Evolutionary conservation across 139 green algal species (phyloP).

Genomic region (Nannochloris sp.): DNA sequence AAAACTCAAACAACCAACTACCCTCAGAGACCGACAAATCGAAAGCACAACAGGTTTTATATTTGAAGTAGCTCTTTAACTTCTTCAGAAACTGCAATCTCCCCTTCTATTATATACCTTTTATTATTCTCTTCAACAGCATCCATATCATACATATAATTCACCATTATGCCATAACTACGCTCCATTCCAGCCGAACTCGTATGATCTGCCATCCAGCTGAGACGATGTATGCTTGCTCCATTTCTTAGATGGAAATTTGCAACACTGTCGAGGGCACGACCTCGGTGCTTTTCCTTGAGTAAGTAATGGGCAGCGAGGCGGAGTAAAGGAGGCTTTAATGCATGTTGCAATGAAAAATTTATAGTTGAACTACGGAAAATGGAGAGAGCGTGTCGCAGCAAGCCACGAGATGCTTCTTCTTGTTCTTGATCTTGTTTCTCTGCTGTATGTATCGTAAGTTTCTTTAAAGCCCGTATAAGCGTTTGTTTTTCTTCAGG

Average conservation of each 20-base stretch:
- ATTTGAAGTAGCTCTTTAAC: no score
- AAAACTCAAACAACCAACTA: no score
- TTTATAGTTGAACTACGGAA: no score
- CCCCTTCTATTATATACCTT: slow-evolving; percentile 10
- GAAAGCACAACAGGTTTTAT: no score
- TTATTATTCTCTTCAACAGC: slow-evolving; percentile 10
- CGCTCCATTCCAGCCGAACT: slow-evolving; percentile 29
- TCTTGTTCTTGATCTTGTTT: no score
- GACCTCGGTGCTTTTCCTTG: slow-evolving; percentile 38
- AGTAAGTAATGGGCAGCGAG: slow-evolving; percentile 55
- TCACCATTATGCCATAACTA: slow-evolving; percentile 77
- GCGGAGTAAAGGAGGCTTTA: slow-evolving; percentile 38
- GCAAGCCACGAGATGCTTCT: no score
- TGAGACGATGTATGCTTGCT: slow-evolving; percentile 51
- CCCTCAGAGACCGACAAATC: no score
- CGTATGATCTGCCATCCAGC: slow-evolving; percentile 53
- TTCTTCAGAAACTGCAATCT: no score
- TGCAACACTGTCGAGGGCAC: slow-evolving; percentile 72
- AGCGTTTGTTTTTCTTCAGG: no score
- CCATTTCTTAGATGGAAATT: slow-evolving; percentile 84
- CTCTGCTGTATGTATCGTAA: no score
- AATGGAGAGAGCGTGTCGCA: no score
- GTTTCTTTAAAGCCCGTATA: no score
- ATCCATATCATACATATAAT: slow-evolving; percentile 56
- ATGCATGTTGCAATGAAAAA: not conserved